These are phyloP conservation scores for Ustulina deusta DNA, from an alignment of 2,329 filamentous ascomycete species.

Conservation along the genomic window DNA sequence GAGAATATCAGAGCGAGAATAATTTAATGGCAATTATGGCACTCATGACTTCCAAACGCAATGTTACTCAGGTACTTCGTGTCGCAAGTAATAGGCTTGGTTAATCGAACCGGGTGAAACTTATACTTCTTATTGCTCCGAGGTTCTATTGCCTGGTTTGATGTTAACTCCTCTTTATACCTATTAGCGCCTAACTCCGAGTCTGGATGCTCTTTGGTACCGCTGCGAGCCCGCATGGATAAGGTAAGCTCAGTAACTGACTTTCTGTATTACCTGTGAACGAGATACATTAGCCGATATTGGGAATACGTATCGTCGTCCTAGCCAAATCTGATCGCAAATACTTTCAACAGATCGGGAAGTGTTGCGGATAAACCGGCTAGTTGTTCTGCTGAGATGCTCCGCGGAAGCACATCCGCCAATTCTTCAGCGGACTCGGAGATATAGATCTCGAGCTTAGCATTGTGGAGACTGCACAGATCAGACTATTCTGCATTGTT, in stretches of 20 bases:
- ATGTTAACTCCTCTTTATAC: background rate
- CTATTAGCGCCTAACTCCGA: background rate
- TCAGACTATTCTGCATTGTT: background rate
- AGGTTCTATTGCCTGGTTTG: no score
- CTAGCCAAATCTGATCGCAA: background rate
- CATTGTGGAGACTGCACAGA: background rate
- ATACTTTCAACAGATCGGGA: background rate
- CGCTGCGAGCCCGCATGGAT: background rate
- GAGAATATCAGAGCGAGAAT: no score
- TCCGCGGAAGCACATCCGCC: background rate
- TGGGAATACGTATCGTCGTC: background rate
- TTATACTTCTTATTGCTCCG: no score
- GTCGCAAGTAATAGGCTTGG: no score
- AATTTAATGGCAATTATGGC: no score
- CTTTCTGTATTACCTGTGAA: constrained; percentile 5
- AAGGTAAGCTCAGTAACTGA: background rate
- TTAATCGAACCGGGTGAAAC: no score
- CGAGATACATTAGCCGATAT: background rate
- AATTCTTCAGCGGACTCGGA: constrained; percentile 5
- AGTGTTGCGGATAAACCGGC: background rate
- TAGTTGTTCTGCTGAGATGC: background rate
- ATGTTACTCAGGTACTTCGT: no score
- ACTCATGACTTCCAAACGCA: no score
- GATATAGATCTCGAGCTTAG: background rate
- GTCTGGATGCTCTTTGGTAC: background rate